Percentiles rank a stretch among this genome's conserved stretches.
phyloP scores from a whole-genome alignment of 2,329 filamentous ascomycete genomes.

The Talaromyces albobiverticillius region DNA sequence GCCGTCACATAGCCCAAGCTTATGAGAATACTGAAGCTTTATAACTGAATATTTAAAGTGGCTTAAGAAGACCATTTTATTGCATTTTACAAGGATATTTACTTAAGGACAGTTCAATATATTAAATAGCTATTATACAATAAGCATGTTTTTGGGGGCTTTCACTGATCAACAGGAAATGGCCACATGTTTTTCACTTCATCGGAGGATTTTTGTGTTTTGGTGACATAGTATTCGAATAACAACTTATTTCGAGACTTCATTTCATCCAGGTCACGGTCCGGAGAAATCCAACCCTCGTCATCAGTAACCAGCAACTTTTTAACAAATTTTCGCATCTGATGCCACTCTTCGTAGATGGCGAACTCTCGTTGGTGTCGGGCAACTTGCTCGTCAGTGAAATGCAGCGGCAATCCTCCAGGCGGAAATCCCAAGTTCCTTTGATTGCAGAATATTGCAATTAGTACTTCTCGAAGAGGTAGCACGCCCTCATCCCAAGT shows the following conservation, averaged over 20 bases:
- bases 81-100: too few species aligned
- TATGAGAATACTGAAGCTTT: too few species aligned
- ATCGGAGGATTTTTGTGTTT: not conserved
- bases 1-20: too few species aligned
- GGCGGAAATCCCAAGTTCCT: constrained; percentile 20
- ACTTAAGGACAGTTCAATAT: too few species aligned
- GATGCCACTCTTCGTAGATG: constrained; percentile 24
- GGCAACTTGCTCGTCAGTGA: constrained; percentile 22
- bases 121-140: too few species aligned
- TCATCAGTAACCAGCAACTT: constrained; percentile 23
- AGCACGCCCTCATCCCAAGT: constrained; percentile 26
- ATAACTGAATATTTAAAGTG: too few species aligned
- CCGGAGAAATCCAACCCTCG: constrained; percentile 27
- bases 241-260: constrained; percentile 21
- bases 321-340: constrained; percentile 22
- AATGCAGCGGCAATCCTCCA: constrained; percentile 20
- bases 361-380: constrained; percentile 23
- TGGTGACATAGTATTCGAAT: constrained; percentile 4
- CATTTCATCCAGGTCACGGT: constrained; percentile 21
- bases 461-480: constrained; percentile 21
- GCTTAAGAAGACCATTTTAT: too few species aligned
- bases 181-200: constrained; percentile 1
- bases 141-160: too few species aligned
- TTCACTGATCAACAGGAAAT: not conserved
- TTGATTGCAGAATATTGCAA: constrained; percentile 16